Base-by-base conservation (phyloP, 768 basidiomycete genomes). In the Lactarius trivialis region DNA sequence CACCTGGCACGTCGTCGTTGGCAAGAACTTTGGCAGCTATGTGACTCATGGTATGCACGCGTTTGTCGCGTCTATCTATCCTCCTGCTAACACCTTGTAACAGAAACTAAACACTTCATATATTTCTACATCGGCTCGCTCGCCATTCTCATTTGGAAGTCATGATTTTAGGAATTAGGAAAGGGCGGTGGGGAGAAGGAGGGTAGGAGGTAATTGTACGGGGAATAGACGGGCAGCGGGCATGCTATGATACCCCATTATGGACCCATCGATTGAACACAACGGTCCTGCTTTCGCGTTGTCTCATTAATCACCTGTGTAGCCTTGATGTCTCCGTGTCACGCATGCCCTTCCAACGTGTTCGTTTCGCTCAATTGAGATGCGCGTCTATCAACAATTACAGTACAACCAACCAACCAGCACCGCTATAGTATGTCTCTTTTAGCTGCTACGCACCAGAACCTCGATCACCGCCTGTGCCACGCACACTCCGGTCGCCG, bases 1-100 rank as follows among this genome's bases (percentile, higher is more conserved):
- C 60, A 97, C 95, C 69, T 98, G 96, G 96, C 96, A 98, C 74
- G 93, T 94, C 74, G 94, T 98, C 67, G 96, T 96, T 55, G 96
- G 96, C 64, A 98, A 96, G 81, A 97, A 98, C 79, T 98, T 96
- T 84, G 95, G 95, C 55, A 93, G 91, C 77, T 98, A 95, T 73
- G 95, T 98, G 48, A 97, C 95, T 50, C 95, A 97, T 71, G 95
- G 94, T 96, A 68, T 69, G 58, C 53, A 68, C 69, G 58, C 53
- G 87, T 75, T 34, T 58, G n/a, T 58, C 48, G 26, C 63, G 30
- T 63, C 61, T 60, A 59, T 60, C 60, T 36, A 21, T 56, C 49
- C 21, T 56, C 53, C 62, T 61, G 64, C 26, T n/a, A n/a, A n/a
- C 49, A 28, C 41, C 28, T 51, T 32, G 64, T 65, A 60, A 45